A percentile compares a stretch with the other conserved stretches of the same genome.
These are phyloP conservation scores for Smallanthus sonchifolius DNA, from an alignment of 129 eudicot species.

Conservation along the genomic window DNA sequence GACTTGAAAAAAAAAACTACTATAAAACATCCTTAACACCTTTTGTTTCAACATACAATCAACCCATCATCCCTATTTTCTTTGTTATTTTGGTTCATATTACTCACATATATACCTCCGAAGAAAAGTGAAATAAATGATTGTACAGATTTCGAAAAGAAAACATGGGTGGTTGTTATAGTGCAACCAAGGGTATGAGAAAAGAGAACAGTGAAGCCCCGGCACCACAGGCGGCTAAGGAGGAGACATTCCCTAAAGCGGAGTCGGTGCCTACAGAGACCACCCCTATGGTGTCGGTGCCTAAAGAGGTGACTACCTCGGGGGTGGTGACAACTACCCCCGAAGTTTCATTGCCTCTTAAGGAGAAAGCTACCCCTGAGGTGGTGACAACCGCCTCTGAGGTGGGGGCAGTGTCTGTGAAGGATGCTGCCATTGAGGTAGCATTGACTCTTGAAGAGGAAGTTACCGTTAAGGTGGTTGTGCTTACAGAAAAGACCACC, in stretches of 20 bases:
- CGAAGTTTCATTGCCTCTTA: background rate
- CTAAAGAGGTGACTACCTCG: conserved; percentile 1
- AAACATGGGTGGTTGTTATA: conserved; percentile 39
- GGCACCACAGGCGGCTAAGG: conserved; percentile 14
- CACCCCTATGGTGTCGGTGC: background rate
- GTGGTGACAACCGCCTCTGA: conserved; percentile 8
- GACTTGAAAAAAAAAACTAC: conserved; percentile 4
- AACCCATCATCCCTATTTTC: conserved; percentile 9
- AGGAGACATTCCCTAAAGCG: background rate
- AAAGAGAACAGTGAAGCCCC: conserved; percentile 12
- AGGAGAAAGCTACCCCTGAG: background rate
- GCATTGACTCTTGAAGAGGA: conserved; percentile 9
- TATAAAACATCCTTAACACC: conserved; percentile 12
- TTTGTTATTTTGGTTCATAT: conserved; percentile 14
- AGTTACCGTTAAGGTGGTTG: background rate
- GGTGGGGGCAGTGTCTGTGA: background rate
- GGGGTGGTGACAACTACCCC: background rate
- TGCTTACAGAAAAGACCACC: background rate
- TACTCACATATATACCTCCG: conserved; percentile 9
- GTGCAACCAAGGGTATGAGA: conserved; percentile 18
- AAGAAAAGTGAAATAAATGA: conserved; percentile 14
- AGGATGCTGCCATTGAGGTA: background rate
- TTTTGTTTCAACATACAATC: conserved; percentile 16
- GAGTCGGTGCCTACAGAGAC: background rate
- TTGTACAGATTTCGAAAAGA: background rate